Evolutionary conservation across 306 rosid species (phyloP), one percentile per base, ranked within the genome.

Genomic region (Acacia confusa): DNA sequence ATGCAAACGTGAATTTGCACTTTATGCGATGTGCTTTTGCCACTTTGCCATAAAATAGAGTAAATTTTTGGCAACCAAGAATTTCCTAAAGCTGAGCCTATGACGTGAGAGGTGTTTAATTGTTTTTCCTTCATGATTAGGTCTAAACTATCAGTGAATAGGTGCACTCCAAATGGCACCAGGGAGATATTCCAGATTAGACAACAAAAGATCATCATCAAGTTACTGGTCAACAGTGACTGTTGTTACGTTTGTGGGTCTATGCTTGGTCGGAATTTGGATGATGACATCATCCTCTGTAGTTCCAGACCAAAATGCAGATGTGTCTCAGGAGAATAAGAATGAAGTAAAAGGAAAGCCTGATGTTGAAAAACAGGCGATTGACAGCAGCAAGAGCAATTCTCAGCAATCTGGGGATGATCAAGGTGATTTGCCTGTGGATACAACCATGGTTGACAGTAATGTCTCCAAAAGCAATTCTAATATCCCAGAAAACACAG

Each of bases 221-320:
- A 85, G 94, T 78, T 90, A 92, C 87, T 89, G 96, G 87, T 95
- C 99, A 9, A 88, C 96, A 2, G 92, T 92, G 82, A 88, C 98
- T 20, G 88, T 95, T 82, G 97, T 89, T 52, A 92, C 90, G 79
- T 92, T 95, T 79, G 98, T 95, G 81, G 98, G 92, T 22, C 80
- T 95, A 82, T 92, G 94, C 72, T 86, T 95, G 91, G 95, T 92
- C 55, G 99, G 97, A 58, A 74, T 93, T 81, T 95, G 99, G 99
- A 93, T 95, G 97, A 86, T 95, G 92, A 92, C 96, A 17, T 95
- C 99, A 0, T 92, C 97, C 11, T 90, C 98, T 19, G 91, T 88
- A 45, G 97, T 88, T 79, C 96, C 97, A 4, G 92, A 65, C 65
- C 95, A 90, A 81, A 92, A 92, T 77, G 91, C 76, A 10, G 99